Evolutionary conservation across 257 asterid species (phyloP).

Genomic region (Nicotiana knightiana): DNA sequence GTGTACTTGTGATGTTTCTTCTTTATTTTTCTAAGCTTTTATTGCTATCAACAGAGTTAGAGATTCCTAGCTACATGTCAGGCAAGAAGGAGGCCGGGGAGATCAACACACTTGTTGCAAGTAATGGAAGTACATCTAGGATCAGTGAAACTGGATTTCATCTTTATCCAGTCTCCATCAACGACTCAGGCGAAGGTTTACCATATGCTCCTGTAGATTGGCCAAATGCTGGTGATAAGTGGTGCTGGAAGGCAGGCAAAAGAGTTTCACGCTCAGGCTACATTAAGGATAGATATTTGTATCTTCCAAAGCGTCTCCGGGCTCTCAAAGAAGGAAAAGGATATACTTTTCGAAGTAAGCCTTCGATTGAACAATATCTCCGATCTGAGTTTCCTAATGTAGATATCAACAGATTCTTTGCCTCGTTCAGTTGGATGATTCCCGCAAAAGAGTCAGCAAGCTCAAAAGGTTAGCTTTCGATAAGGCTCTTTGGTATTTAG

Average conservation of each 20-base stretch:
- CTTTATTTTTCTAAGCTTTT: background rate
- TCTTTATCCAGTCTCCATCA: conserved; percentile 44
- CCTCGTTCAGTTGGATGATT: conserved; percentile 83
- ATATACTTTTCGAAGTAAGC: conserved; percentile 48
- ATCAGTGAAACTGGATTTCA: conserved; percentile 31
- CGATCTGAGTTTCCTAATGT: conserved; percentile 41
- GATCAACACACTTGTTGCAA: conserved; percentile 34
- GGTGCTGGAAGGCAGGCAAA: conserved; percentile 80
- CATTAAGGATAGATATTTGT: conserved; percentile 59
- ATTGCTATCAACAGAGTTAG: background rate
- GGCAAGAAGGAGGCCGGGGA: conserved; percentile 40
- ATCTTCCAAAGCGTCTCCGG: conserved; percentile 40
- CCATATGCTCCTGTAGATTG: conserved; percentile 84
- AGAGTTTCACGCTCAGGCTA: conserved; percentile 42
- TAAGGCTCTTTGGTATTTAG: background rate
- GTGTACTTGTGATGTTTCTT: background rate
- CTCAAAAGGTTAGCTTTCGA: conserved; percentile 35
- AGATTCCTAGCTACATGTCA: background rate
- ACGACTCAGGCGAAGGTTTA: conserved; percentile 61
- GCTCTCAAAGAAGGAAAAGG: conserved; percentile 7
- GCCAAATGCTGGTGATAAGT: conserved; percentile 79
- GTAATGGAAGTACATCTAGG: conserved; percentile 25
- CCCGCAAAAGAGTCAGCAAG: conserved; percentile 27
- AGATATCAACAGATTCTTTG: conserved; percentile 48
- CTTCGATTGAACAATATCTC: conserved; percentile 44